Evolutionary conservation across 2,329 filamentous ascomycete genomes (phyloP), one percentile per base, ranked within the genome.

Genomic region (Microcyclosporella mali): DNA sequence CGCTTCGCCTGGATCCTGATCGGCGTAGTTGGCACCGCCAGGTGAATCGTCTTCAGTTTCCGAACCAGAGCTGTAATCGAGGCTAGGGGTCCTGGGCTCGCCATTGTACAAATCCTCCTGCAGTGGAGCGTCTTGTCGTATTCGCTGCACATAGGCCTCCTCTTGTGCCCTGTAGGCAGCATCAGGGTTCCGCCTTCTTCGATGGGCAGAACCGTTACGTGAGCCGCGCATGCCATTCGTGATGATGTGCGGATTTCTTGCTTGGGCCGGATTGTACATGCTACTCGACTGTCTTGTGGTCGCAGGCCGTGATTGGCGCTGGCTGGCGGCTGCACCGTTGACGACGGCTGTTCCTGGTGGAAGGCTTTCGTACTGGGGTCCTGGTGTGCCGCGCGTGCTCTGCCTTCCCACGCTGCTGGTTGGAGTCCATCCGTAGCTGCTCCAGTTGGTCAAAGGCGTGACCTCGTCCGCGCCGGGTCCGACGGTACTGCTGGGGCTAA

Each of bases 11-110:
- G 81, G 75, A 61, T 94, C 88, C 53, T 77, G 76, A 44, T 95
- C 89, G 57, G 84, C 87, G 18, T 85, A 85, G 1, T 82, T 79
- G 53, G 94, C 89, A 0, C 87, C 88, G 0, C 84, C 85, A 0
- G 89, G 88, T 0, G 88, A 94, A 59, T 95, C 89, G 25, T 92
- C 89, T 55, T 95, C 92, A 1, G 85, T 83, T 54, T 94, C 88
- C 6, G 88, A 88, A 52, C 92, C 88, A 38, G 72, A 75, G 48
- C 69, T 78, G 56, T 84, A 83, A 46, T 76, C 78, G 51, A 87
- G 70, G 50, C 77, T 81, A 32, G 81, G 80, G 2, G 81, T 79
- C 53, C 85, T 84, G 10, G 81, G 73, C 43, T 88, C 82, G 50
- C 71, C 65, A 56, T 88, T 85, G 69, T 89, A 92, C 14, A 34